Evolutionary conservation across 495 filamentous ascomycete genomes (phyloP).

Genomic region (Haplographium delicatum): DNA sequence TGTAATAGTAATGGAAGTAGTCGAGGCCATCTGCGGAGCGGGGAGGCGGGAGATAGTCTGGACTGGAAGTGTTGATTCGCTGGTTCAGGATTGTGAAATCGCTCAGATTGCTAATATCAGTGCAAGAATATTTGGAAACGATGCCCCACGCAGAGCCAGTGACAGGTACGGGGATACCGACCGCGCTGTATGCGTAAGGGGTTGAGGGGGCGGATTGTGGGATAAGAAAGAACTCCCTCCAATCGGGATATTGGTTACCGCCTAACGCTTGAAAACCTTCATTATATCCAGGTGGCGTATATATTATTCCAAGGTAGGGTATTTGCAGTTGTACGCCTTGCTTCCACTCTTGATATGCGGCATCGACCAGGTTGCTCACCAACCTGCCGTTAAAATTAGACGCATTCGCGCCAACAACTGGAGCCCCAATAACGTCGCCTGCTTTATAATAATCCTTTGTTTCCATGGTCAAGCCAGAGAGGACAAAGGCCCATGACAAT

Average conservation of each 20-base stretch:
- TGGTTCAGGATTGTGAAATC: not conserved
- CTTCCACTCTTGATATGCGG: not conserved
- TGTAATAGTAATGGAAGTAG: slow-evolving; percentile 3
- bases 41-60: not conserved
- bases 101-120: not conserved
- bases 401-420: not conserved
- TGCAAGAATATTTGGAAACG: not conserved
- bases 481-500: not conserved
- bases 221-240: not conserved
- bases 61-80: slow-evolving; percentile 1
- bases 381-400: not conserved
- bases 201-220: too few relatives aligned
- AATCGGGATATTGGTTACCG: not conserved
- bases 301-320: not conserved
- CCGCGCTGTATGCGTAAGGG: too few relatives aligned
- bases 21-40: not conserved
- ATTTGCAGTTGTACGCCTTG: not conserved
- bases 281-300: not conserved
- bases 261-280: not conserved
- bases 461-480: not conserved
- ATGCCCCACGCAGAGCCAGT: not conserved
- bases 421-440: not conserved
- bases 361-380: not conserved
- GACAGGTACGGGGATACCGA: not conserved
- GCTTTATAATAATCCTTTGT: not conserved